Conservation (phyloP, 257 asterid species). For the Ballota nigra region DNA sequence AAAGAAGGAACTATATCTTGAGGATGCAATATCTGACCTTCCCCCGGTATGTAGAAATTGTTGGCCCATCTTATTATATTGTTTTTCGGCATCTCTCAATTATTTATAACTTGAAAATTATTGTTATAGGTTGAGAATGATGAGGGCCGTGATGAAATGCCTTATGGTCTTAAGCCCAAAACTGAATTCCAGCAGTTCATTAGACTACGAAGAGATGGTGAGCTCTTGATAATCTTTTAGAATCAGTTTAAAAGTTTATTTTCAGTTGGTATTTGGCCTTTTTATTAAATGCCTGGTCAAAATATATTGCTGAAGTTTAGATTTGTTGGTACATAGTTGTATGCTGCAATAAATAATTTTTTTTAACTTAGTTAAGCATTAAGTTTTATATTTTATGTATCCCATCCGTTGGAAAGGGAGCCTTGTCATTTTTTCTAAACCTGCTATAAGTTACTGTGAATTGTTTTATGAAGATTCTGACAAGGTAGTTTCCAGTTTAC, state of each 20-base stretch:
- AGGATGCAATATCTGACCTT: slow-evolving; percentile 79
- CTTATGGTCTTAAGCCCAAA: slow-evolving; percentile 38
- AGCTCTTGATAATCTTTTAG: slow-evolving; percentile 16
- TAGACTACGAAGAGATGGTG: slow-evolving; percentile 57
- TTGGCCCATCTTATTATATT: not conserved
- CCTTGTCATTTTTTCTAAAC: too few relatives aligned
- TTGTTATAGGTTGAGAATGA: slow-evolving; percentile 53
- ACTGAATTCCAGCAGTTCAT: slow-evolving; percentile 64
- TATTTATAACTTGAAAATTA: not conserved
- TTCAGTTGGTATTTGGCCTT: not conserved
- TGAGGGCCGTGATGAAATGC: slow-evolving; percentile 58
- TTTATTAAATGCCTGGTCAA: not conserved
- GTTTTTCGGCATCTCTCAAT: not conserved
- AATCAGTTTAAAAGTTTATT: not conserved
- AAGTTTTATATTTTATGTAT: too few relatives aligned
- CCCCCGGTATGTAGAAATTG: slow-evolving; percentile 50
- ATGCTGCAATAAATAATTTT: too few relatives aligned
- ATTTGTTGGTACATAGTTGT: not conserved
- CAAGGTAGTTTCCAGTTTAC: too few relatives aligned
- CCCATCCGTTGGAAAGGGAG: too few relatives aligned
- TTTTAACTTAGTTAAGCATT: too few relatives aligned
- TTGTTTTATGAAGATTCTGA: too few relatives aligned
- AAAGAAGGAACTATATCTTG: slow-evolving; percentile 50
- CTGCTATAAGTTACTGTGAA: too few relatives aligned
- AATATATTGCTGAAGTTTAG: not conserved